A percentile compares a stretch with the other conserved stretches of the same genome.
phyloP scores from a whole-genome alignment of 2,329 filamentous ascomycete genomes.

The Colletotrichum tropicicola region DNA sequence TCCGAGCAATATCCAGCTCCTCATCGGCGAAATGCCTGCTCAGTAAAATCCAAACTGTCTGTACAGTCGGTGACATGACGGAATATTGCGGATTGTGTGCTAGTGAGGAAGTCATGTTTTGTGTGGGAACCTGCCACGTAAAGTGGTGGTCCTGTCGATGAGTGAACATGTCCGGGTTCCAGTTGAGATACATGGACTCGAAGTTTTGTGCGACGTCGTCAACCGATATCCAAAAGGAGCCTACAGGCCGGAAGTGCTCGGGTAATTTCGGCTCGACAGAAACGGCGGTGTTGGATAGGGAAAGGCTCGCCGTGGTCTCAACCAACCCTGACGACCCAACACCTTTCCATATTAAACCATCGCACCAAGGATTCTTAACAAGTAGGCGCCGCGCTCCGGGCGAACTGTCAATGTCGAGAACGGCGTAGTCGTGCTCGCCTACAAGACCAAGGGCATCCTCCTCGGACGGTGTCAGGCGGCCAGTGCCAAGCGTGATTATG shows the following conservation, averaged over 20 bases:
- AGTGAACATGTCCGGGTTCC: conserved; percentile 88
- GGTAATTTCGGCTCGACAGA: conserved; percentile 31
- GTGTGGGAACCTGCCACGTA: conserved; percentile 73
- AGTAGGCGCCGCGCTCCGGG: conserved; percentile 74
- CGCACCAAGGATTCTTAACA: conserved; percentile 96
- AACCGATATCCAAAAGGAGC: conserved; percentile 94
- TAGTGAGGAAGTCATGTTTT: conserved; percentile 62
- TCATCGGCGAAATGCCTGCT: conserved; percentile 84
- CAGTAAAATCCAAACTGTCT: conserved; percentile 83
- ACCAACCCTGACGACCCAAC: conserved; percentile 33
- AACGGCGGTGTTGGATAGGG: background rate
- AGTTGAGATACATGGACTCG: conserved; percentile 96
- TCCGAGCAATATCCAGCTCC: conserved; percentile 65
- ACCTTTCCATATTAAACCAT: conserved; percentile 78
- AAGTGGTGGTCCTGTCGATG: conserved; percentile 91
- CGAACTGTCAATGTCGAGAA: conserved; percentile 77
- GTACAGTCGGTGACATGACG: conserved; percentile 64
- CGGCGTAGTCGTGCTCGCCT: conserved; percentile 92
- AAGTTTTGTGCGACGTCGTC: conserved; percentile 92
- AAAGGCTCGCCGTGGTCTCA: background rate
- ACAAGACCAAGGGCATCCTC: conserved; percentile 85
- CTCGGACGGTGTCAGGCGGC: conserved; percentile 78
- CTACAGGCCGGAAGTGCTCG: conserved; percentile 51
- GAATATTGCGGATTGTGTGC: conserved; percentile 78
- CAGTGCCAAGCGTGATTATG: conserved; percentile 89